Percentiles rank a stretch among this genome's conserved stretches.
Conservation (phyloP, 2,329 filamentous ascomycete species). For the Dothideomycetes sp. region DNA sequence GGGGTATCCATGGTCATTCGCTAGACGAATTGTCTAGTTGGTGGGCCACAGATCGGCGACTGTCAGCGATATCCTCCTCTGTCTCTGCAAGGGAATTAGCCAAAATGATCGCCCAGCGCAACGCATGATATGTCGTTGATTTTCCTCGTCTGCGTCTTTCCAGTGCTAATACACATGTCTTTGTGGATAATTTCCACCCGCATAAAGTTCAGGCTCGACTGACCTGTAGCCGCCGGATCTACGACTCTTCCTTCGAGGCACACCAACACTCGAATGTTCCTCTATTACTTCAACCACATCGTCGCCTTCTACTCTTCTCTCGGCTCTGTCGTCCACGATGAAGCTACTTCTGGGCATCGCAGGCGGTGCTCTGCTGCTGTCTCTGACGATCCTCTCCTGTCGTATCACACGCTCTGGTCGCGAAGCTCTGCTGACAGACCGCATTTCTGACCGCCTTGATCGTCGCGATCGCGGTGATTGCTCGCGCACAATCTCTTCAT, state of each 20-base stretch:
- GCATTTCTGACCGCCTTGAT: constrained; percentile 23
- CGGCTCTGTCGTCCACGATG: constrained; percentile 31
- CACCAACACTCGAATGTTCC: constrained; percentile 37
- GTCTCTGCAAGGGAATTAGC: too few species aligned
- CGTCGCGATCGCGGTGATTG: constrained; percentile 18
- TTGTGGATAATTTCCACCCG: constrained; percentile 19
- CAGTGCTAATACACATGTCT: neutral
- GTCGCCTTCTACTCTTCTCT: constrained; percentile 34
- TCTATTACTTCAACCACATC: constrained; percentile 50
- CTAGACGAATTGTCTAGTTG: too few species aligned
- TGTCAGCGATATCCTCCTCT: too few species aligned
- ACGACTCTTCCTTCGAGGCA: constrained; percentile 26
- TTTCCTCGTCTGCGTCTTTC: too few species aligned
- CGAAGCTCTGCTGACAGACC: constrained; percentile 14
- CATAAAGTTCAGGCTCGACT: constrained; percentile 33
- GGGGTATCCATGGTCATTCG: too few species aligned
- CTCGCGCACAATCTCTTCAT: constrained; percentile 19
- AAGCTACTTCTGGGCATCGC: constrained; percentile 15
- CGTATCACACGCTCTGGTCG: constrained; percentile 23
- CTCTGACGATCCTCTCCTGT: constrained; percentile 22
- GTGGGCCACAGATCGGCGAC: too few species aligned
- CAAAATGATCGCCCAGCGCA: too few species aligned
- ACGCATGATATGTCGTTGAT: too few species aligned
- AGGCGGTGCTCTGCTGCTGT: constrained; percentile 12
- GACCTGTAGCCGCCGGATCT: constrained; percentile 40